Conservation (phyloP, 179 eudicot genomes). For the Amaranthus tricolor region DNA sequence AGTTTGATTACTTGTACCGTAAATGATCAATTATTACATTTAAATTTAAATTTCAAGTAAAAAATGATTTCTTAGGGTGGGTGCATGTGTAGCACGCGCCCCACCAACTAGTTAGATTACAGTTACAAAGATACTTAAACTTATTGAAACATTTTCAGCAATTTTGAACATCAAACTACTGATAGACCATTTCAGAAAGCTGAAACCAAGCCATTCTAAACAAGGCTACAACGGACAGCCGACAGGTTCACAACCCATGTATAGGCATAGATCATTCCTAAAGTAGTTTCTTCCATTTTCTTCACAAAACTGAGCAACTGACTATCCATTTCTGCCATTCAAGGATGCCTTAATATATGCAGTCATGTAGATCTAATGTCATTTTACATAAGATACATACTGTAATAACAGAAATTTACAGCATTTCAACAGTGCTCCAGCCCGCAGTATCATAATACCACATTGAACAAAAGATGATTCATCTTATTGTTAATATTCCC, state of each 20-base stretch:
- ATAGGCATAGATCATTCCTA: not conserved
- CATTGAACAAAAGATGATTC: not conserved
- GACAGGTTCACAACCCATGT: not conserved
- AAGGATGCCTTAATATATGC: not conserved
- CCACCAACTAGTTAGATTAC: too few relatives aligned
- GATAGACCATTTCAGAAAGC: not conserved
- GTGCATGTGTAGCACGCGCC: too few relatives aligned
- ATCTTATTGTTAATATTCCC: not conserved
- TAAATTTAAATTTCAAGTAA: too few relatives aligned
- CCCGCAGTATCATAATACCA: not conserved
- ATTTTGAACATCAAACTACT: not conserved
- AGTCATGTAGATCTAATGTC: not conserved
- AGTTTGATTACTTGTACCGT: too few relatives aligned
- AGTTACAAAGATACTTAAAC: not conserved
- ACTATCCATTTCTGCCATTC: not conserved
- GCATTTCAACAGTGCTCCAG: not conserved
- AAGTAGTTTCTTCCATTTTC: not conserved
- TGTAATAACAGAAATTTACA: not conserved
- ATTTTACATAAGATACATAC: not conserved
- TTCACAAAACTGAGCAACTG: not conserved
- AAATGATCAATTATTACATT: too few relatives aligned
- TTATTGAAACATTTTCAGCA: not conserved
- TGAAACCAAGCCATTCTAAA: not conserved
- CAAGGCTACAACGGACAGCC: not conserved
- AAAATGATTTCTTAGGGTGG: too few relatives aligned